These are phyloP conservation scores for Selenicereus undatus DNA, from an alignment of 148 eudicot genomes.

Conservation along the genomic window DNA sequence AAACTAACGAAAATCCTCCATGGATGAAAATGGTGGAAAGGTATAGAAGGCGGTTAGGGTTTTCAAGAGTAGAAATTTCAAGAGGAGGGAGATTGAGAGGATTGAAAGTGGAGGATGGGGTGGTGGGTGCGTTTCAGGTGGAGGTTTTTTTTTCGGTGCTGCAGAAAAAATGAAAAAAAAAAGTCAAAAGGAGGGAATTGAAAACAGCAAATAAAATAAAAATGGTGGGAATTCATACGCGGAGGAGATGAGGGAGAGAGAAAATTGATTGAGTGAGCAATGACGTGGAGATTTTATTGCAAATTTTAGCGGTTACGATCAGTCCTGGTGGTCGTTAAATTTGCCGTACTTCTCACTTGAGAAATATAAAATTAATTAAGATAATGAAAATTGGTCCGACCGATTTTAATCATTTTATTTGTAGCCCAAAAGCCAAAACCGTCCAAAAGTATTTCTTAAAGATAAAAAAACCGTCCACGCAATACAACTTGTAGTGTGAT, in stretches of 20 bases:
- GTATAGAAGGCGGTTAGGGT: neutral
- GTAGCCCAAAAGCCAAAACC: neutral
- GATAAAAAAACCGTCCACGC: neutral
- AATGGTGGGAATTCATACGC: neutral
- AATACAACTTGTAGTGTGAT: neutral
- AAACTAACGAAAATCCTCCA: neutral
- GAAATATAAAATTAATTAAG: neutral
- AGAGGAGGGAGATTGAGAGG: neutral
- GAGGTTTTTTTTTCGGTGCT: neutral
- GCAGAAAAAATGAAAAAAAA: neutral
- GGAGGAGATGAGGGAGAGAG: neutral
- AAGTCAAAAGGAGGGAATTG: neutral
- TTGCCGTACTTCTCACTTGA: neutral
- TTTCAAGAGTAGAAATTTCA: neutral
- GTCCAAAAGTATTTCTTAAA: neutral
- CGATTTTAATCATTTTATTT: too few species aligned
- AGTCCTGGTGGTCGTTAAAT: neutral
- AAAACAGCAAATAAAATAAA: neutral
- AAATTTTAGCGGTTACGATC: neutral
- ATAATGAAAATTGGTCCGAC: neutral
- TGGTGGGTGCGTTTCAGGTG: neutral
- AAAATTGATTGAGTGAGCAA: neutral
- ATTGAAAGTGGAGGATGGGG: too few species aligned
- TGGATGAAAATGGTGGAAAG: conserved; percentile 12
- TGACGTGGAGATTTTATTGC: conserved; percentile 1